Evolutionary conservation across 2,329 filamentous ascomycete genomes (phyloP).

Genomic region (Lojkania enalia): DNA sequence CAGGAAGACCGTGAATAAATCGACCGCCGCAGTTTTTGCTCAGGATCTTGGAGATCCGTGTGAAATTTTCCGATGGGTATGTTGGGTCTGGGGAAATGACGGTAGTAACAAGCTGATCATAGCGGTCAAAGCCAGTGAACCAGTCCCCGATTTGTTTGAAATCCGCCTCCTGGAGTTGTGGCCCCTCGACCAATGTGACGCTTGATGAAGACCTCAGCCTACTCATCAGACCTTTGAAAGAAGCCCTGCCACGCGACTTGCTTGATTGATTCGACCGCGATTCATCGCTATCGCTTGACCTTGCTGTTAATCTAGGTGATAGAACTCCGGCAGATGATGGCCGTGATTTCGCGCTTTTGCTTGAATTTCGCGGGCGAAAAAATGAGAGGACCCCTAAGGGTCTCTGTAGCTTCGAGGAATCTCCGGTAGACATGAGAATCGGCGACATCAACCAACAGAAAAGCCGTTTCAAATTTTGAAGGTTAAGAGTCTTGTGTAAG

Average conservation of each 20-base stretch:
- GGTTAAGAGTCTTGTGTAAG: too few species aligned
- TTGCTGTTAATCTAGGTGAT: slow-evolving; percentile 20
- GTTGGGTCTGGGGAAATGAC: slow-evolving; percentile 18
- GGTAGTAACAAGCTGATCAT: slow-evolving; percentile 36
- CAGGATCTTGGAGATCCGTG: slow-evolving; percentile 27
- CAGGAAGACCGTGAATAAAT: slow-evolving; percentile 36
- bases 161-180: slow-evolving; percentile 21
- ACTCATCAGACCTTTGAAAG: slow-evolving; percentile 28
- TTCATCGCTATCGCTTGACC: slow-evolving; percentile 32
- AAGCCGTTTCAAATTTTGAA: neutral
- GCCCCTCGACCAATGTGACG: slow-evolving; percentile 22
- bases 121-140: slow-evolving; percentile 34
- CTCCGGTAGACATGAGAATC: slow-evolving; percentile 29
- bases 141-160: slow-evolving; percentile 34
- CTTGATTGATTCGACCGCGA: slow-evolving; percentile 29
- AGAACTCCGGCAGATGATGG: slow-evolving; percentile 15
- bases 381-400: slow-evolving; percentile 27
- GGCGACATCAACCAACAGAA: slow-evolving; percentile 26
- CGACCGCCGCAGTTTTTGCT: slow-evolving; percentile 34
- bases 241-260: slow-evolving; percentile 23
- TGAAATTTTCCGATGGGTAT: slow-evolving; percentile 22
- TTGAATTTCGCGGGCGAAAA: slow-evolving; percentile 17
- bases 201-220: slow-evolving; percentile 34
- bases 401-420: slow-evolving; percentile 18
- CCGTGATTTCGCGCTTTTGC: slow-evolving; percentile 12